phyloP scores from a whole-genome alignment of 192 early-diverging fungal genomes.

The Entophlyctis helioformis region DNA sequence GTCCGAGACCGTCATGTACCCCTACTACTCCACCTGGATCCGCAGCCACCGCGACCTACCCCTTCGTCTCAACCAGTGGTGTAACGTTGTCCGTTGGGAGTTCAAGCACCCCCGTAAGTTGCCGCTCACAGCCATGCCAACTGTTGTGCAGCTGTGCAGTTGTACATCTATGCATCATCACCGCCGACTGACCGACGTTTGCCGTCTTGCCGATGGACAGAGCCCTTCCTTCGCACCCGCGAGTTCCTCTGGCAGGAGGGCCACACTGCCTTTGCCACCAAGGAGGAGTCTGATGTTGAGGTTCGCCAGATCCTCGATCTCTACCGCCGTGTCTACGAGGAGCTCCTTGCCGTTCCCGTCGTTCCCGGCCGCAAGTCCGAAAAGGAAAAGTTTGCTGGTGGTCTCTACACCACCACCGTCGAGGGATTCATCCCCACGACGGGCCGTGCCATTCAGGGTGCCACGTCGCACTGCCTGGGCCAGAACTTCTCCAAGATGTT shows the following conservation, averaged over 20 bases:
- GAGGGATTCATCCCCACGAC: conserved; percentile 96
- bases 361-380: conserved; percentile 95
- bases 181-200: background rate
- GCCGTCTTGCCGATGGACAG: conserved; percentile 13
- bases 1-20: conserved; percentile 99
- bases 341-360: conserved; percentile 93
- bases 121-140: no score
- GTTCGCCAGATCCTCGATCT: conserved; percentile 83
- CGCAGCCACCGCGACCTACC: conserved; percentile 94
- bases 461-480: conserved; percentile 97
- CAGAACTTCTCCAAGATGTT: conserved; percentile 99
- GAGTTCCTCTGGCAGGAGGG: conserved; percentile 99
- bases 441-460: conserved; percentile 96
- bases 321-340: conserved; percentile 94
- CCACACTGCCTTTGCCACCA: conserved; percentile 89
- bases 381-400: conserved; percentile 99
- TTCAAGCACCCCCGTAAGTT: conserved; percentile 93
- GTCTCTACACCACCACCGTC: conserved; percentile 92
- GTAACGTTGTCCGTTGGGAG: conserved; percentile 99
- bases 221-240: conserved; percentile 96
- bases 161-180: no score
- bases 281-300: conserved; percentile 77
- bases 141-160: no score
- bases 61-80: conserved; percentile 97
- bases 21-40: conserved; percentile 97